Evolutionary conservation across 805 yeast species (phyloP), one percentile per base, ranked within the genome.

Genomic region (Dipodascopsis uninucleata): DNA sequence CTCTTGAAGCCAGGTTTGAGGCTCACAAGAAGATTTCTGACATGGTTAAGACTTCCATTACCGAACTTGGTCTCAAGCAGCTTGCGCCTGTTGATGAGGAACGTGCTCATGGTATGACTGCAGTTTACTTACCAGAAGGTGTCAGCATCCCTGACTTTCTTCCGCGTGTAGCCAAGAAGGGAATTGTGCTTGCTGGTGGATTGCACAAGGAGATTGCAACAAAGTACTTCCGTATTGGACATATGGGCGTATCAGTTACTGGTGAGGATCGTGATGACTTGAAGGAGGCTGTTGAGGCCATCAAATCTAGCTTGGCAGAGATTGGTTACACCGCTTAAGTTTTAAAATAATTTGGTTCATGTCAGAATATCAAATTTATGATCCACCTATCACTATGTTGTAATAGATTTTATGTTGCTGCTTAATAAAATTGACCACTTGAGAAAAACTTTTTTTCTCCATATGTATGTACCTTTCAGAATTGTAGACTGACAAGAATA

Each of bases 191-290:
- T 38, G 96, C 97, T 36, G 94, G 93, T 39, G 97, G 97, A 47
- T 82, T 89, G 54, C 90, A 85, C 69, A 81, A 78, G 65, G 86
- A 79, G 20, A 78, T 87, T 58, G 81, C 78, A 36, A 76, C 83
- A 47, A 81, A 82, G 64, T 89, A 89, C 70, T 85, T 90, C 71
- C 78, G 97, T 67, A 80, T 89, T 48, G 97, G 97, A 28, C 97
- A 89, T 69, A 90, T 90, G 97, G 96, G 97, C 52, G 81, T 79
- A 47, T 75, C 88, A 36, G 85, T 81, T 9, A 68, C 77, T 47
- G 78, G 80, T 56, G 71, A 67, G 29, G 66, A 69, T 43, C 69
- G 77, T 49, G 72, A 73, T 26, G 84, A 82, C 61, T 64, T 81
- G 23, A 77, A 74, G 45, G 62, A 63, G 43, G 76, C 76, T 31